Base-by-base conservation (phyloP, 1,139 yeast genomes). In the Nematodospora anomalae region DNA sequence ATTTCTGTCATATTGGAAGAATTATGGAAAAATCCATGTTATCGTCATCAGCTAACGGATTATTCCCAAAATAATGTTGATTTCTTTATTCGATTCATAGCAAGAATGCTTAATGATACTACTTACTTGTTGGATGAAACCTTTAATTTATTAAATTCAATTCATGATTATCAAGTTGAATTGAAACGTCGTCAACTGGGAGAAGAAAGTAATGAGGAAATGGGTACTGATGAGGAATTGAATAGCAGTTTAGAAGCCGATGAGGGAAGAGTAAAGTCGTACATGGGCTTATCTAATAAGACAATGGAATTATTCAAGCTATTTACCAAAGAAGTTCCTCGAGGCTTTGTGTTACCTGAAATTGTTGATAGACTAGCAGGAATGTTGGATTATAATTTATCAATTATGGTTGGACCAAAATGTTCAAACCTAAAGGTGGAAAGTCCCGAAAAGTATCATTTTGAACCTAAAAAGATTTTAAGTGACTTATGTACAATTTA, bases 361-460 rank as follows among this genome's bases (percentile, higher is more conserved):
- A 81, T 92, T 51, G 96, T 92, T 30, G 96, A 88, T 51, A 75
- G 98, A 58, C 68, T 92, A 44, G 96, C 98, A 0, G 89, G 96
- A 32, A 92, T 92, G 99, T 68, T 92, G 56, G 86, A 92, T 63
- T 92, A 90, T 62, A 92, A 92, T 57, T 67, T 92, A 44, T 86
- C 81, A 29, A 88, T 92, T 7, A 70, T 92, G 62, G 97, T 90
- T 15, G 99, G 99, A 0, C 97, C 97, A 11, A 85, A 85, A 55
- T 90, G 96, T 63, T 78, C 92, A 9, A 89, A 85, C 41, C 74
- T 92, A 49, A 88, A 87, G 58, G 98, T 92, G 18, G 74, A 75
- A 42, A 76, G 84, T 45, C 97, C 97, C 0, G 88, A 83, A 45
- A 80, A 82, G 51, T 90, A 89, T 57, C 77, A 79, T 26, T 92